These are phyloP conservation scores for Sarocladium strictum DNA, from an alignment of 2,329 filamentous ascomycete genomes.

Conservation along the genomic window DNA sequence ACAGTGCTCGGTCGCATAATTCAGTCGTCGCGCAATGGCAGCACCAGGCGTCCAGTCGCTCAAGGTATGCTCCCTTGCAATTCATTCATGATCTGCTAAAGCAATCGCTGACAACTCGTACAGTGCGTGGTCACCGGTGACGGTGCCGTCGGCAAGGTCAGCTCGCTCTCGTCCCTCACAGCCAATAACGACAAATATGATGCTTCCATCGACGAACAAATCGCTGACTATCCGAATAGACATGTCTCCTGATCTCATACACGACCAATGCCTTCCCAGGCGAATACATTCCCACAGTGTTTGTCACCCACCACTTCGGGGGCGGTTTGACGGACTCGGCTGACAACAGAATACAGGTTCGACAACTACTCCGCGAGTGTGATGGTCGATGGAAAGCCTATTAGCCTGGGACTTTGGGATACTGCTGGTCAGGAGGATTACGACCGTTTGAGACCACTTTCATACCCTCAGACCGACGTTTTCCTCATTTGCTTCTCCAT, in stretches of 20 bases:
- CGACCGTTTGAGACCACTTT: constrained; percentile 87
- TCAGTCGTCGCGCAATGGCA: constrained; percentile 50
- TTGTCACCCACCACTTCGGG: no score
- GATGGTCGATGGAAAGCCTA: constrained; percentile 97
- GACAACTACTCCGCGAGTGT: constrained; percentile 99
- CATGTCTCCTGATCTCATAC: constrained; percentile 98
- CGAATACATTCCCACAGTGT: constrained; percentile 99
- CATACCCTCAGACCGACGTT: constrained; percentile 96
- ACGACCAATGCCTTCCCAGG: constrained; percentile 99
- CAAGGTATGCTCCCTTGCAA: constrained; percentile 63
- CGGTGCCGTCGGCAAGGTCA: constrained; percentile 96
- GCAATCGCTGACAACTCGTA: constrained; percentile 21
- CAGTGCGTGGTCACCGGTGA: constrained; percentile 98
- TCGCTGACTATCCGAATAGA: constrained; percentile 45
- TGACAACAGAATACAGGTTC: constrained; percentile 52
- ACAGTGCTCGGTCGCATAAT: neutral
- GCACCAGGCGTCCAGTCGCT: constrained; percentile 82
- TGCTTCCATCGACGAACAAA: neutral
- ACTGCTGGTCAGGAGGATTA: constrained; percentile 98
- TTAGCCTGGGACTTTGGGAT: constrained; percentile 96
- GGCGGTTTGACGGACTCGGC: neutral
- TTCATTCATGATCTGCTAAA: neutral
- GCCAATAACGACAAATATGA: neutral
- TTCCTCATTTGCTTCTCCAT: constrained; percentile 99
- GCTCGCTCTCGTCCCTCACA: constrained; percentile 14